Evolutionary conservation across 2,329 filamentous ascomycete genomes (phyloP).

Genomic region (Aspergillus aculeatinus): DNA sequence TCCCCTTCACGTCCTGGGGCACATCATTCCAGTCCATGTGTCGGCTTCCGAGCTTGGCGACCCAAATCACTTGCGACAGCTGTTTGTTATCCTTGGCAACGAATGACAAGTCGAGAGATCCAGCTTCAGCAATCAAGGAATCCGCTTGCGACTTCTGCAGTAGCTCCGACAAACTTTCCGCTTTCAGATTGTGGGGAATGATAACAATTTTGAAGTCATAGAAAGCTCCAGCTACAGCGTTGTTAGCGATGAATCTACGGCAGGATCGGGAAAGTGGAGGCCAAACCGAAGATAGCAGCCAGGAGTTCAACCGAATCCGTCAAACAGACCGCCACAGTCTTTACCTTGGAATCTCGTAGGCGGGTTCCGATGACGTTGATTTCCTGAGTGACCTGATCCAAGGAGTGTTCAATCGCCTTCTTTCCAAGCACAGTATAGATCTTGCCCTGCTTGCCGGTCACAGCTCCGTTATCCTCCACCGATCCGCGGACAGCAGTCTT

Average conservation of each 20-base stretch:
- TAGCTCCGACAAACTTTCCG: slow-evolving; percentile 68
- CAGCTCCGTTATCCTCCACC: slow-evolving; percentile 61
- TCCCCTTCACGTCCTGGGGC: slow-evolving; percentile 71
- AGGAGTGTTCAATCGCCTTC: slow-evolving; percentile 69
- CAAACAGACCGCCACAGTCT: slow-evolving; percentile 82
- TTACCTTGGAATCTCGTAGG: slow-evolving; percentile 65
- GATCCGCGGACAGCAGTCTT: slow-evolving; percentile 66
- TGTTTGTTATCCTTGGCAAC: slow-evolving; percentile 68
- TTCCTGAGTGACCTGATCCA: slow-evolving; percentile 73
- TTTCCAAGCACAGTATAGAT: slow-evolving; percentile 78
- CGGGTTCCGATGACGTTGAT: slow-evolving; percentile 86
- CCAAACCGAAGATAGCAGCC: slow-evolving; percentile 68
- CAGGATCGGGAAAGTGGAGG: background rate
- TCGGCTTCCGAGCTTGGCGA: slow-evolving; percentile 83
- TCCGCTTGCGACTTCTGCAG: slow-evolving; percentile 74
- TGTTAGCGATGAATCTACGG: slow-evolving; percentile 14
- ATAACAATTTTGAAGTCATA: slow-evolving; percentile 83
- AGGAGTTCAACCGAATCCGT: slow-evolving; percentile 92
- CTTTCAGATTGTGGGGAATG: slow-evolving; percentile 75
- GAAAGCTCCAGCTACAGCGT: slow-evolving; percentile 70
- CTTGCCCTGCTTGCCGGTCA: slow-evolving; percentile 62
- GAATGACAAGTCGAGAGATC: slow-evolving; percentile 76
- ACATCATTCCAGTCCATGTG: slow-evolving; percentile 96
- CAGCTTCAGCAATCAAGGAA: slow-evolving; percentile 78
- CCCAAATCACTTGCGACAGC: slow-evolving; percentile 82